Base-by-base conservation (phyloP, 2,329 filamentous ascomycete genomes). In the Fusarium sp. region DNA sequence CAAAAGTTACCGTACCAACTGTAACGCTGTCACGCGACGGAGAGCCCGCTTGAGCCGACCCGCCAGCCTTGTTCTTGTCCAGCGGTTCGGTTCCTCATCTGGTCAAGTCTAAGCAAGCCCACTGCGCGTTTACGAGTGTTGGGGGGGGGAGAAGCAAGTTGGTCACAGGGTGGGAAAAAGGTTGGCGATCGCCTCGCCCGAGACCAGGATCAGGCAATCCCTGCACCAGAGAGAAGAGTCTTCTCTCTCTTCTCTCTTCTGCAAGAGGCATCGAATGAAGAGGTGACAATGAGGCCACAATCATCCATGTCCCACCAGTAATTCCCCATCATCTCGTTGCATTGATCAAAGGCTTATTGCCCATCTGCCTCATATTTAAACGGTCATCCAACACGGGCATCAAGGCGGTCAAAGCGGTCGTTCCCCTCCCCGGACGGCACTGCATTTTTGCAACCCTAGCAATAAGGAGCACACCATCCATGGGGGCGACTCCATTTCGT, bases 391-490 rank as follows among this genome's bases (percentile, higher is more conserved):
- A 73, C 72, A 73, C 72, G 60, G 69, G 61, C 65, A 66, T 63
- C 65, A 51, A 65, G 62, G 72, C 72, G 72, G 72, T 74, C 72
- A 74, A 71, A 72, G 72, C 72, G 64, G 68, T 46, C 55, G 49
- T 58, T 58, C 61, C 67, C 63, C 60, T 56, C 57, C 72, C 68
- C 65, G 62, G 67, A 74, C 71, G 60, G 69, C 67, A 73, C 65
- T 70, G 65, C 65, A 36, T 54, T 61, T 65, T 73, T 68, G 56
- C 67, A 67, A 71, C 67, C 69, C 63, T 70, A 64, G 57, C 58
- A 56, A 65, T 65, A 65, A 73, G 57, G 57, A 69, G 61, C 63
- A 61, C 69, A 69, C 44, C 44, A 49, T 49, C 44, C 44, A 49
- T 27, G 23, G 72, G 59, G 68, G 64, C 59, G 60, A 42, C 46